Percentiles rank a stretch among this genome's conserved stretches.
Evolutionary conservation across 169 alveolate species (phyloP).

Genomic region (Eimeria maxima): DNA sequence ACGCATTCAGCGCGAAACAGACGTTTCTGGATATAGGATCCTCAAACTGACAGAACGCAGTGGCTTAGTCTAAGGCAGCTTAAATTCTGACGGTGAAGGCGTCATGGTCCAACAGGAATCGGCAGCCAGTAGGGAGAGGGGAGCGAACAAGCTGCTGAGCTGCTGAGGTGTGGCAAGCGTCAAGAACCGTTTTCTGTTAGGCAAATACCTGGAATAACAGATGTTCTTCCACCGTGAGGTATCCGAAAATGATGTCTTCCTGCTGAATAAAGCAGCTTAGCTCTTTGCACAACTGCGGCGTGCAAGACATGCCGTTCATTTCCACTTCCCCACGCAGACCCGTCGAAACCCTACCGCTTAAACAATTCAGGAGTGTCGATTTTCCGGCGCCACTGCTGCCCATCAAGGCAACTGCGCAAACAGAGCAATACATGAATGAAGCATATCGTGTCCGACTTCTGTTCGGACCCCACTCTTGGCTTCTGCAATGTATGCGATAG

Average conservation of each 20-base stretch:
- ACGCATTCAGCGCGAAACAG: not conserved
- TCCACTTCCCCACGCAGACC: conserved; percentile 83
- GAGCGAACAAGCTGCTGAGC: not conserved
- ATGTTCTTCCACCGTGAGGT: conserved; percentile 90
- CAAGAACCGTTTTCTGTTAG: not conserved
- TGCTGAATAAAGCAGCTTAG: conserved; percentile 91
- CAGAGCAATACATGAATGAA: not conserved
- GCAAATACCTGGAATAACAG: conserved; percentile 76
- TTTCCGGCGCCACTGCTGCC: conserved; percentile 95
- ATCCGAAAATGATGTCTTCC: conserved; percentile 91
- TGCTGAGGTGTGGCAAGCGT: not conserved
- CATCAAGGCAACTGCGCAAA: conserved; percentile 88
- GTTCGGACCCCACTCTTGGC: not conserved
- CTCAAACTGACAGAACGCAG: not conserved
- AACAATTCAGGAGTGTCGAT: conserved; percentile 88
- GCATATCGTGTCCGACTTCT: not conserved
- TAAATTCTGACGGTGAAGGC: not conserved
- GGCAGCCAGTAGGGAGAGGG: not conserved
- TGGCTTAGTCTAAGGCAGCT: not conserved
- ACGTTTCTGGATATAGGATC: not conserved
- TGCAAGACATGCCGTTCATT: conserved; percentile 82
- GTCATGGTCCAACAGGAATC: not conserved
- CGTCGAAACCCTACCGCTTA: conserved; percentile 79
- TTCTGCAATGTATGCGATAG: not conserved
- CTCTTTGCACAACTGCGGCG: conserved; percentile 84